phyloP scores from a whole-genome alignment of 306 rosid species.

The Erythrophleum fordii region DNA sequence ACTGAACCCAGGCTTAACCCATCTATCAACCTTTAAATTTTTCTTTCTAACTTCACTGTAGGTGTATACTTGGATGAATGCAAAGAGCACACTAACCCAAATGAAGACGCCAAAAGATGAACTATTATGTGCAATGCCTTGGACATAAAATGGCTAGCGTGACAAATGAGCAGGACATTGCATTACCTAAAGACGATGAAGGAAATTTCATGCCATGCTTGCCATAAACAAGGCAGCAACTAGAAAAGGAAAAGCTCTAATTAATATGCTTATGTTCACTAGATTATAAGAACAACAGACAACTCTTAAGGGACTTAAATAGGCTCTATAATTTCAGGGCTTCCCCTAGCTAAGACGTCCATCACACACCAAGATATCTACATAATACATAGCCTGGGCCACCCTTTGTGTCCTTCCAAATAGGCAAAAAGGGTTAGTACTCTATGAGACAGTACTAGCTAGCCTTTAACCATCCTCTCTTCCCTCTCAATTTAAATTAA shows the following conservation, averaged over 20 bases:
- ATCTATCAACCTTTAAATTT: neutral
- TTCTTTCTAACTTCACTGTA: no score
- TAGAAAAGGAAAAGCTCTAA: neutral
- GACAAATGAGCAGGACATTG: slow-evolving; percentile 6
- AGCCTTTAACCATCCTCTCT: neutral
- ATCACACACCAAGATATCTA: neutral
- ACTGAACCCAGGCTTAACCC: neutral
- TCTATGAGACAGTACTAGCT: neutral
- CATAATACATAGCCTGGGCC: slow-evolving; percentile 33
- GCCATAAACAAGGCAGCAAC: slow-evolving; percentile 8
- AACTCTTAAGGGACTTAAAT: neutral
- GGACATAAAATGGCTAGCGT: neutral
- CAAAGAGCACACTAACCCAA: neutral
- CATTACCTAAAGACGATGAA: neutral
- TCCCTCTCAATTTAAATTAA: neutral
- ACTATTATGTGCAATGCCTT: neutral
- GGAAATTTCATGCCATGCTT: slow-evolving; percentile 20
- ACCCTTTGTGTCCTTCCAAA: slow-evolving; percentile 26
- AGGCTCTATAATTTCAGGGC: slow-evolving; percentile 17
- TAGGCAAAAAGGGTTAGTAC: slow-evolving; percentile 19
- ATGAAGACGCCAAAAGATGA: slow-evolving; percentile 21
- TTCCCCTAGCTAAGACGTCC: slow-evolving; percentile 28
- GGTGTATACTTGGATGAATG: neutral
- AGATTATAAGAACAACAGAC: slow-evolving; percentile 28
- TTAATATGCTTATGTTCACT: slow-evolving; percentile 17